Percentiles rank a stretch among this genome's conserved stretches.
Evolutionary conservation across 1,139 yeast genomes (phyloP).

Genomic region (Lodderomyces oxycetoniae): DNA sequence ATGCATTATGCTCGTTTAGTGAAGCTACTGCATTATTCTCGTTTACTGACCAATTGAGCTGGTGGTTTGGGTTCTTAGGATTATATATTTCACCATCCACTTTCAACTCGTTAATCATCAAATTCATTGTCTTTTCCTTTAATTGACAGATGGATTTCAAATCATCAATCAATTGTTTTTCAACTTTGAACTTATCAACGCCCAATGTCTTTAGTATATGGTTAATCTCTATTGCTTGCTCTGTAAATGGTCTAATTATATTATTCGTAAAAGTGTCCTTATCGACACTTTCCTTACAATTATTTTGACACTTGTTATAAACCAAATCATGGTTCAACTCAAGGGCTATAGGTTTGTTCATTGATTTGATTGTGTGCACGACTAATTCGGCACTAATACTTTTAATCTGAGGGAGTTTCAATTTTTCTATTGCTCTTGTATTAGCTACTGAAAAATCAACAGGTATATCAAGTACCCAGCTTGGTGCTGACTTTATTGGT

Average conservation of each 20-base stretch:
- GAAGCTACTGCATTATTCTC: not conserved
- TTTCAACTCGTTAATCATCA: slow-evolving; percentile 18
- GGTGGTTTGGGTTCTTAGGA: too few species aligned
- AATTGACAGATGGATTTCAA: slow-evolving; percentile 26
- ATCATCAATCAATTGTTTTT: slow-evolving; percentile 29
- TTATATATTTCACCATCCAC: slow-evolving; percentile 8
- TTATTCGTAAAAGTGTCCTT: slow-evolving; percentile 24
- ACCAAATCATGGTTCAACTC: slow-evolving; percentile 41
- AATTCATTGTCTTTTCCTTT: slow-evolving; percentile 26
- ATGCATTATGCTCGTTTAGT: not conserved
- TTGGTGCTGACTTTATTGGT: slow-evolving; percentile 6
- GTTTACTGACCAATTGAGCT: not conserved
- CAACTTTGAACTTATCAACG: slow-evolving; percentile 25
- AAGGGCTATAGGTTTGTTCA: slow-evolving; percentile 31
- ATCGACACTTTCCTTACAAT: slow-evolving; percentile 15
- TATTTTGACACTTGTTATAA: slow-evolving; percentile 18
- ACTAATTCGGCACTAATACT: slow-evolving; percentile 27
- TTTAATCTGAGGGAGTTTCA: slow-evolving; percentile 27
- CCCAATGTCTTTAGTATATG: slow-evolving; percentile 22
- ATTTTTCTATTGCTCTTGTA: slow-evolving; percentile 6
- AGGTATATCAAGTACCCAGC: slow-evolving; percentile 32
- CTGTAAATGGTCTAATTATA: slow-evolving; percentile 22
- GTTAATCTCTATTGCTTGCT: slow-evolving; percentile 19
- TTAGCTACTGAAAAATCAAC: slow-evolving; percentile 17
- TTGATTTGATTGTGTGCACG: slow-evolving; percentile 31